Evolutionary conservation across 1,284 basidiomycete genomes (phyloP), one percentile per base, ranked within the genome.

Genomic region (Tilletia caries): DNA sequence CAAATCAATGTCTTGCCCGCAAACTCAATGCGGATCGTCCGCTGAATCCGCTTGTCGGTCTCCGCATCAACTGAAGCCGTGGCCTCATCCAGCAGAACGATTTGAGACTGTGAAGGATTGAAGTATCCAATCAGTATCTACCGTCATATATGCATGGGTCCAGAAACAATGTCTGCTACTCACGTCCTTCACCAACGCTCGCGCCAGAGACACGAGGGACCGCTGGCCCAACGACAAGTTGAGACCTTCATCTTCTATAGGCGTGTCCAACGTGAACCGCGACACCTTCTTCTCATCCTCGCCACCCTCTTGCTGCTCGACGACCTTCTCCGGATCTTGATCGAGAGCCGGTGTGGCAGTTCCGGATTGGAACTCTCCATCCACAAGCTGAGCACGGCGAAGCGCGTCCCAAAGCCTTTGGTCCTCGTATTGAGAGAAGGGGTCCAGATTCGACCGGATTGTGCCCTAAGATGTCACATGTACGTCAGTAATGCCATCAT

Each of bases 1-100:
- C 90, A 92, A 10, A 92, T 83, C 66, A 92, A 88, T 0, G 92
- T 94, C 67, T 90, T 88, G 79, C 91, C 89, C 60, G 85, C 85
- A 84, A 94, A 94, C 84, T 93, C 92, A 62, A 86, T 86, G 2
- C 90, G 87, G 73, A 95, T 93, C n/a, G 92, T 93, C 72, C 89
- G 87, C 82, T 94, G 92, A 71, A 94, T 92, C 73, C 90, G 90
- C 71, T 88, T 86, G 83, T 95, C 92, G 0, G 92, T 93, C 83
- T 91, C 89, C 5, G 89, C 81, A 82, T 91, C 90, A 23, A 92
- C 82, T 64, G 87, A 91, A n/a, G 90, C 91, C 0, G 91, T 92
- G 0, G 91, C 91, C 82, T 92, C 90, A 75, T 90, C 89, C 41
- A 76, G 68, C 44, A 75, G 37, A 50, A 78, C 73, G 68, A 78